These are phyloP conservation scores for Aquilaria malaccensis DNA, from an alignment of 345 rosid genomes.

Conservation along the genomic window DNA sequence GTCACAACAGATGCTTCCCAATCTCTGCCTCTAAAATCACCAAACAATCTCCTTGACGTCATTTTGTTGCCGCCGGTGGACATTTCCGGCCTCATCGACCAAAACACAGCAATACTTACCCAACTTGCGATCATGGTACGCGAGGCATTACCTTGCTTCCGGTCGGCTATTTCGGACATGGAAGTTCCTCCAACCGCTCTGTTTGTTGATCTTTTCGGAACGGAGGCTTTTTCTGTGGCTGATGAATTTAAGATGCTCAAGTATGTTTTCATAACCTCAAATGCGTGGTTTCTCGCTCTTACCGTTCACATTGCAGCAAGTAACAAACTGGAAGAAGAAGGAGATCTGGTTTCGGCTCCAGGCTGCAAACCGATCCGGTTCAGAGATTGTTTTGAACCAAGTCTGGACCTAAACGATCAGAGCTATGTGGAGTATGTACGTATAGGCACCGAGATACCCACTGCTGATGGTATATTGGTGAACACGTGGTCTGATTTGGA, in stretches of 20 bases:
- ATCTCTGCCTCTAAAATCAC: slow-evolving; percentile 18
- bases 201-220: slow-evolving; percentile 47
- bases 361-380: slow-evolving; percentile 47
- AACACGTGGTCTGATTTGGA: slow-evolving; percentile 49
- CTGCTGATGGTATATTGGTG: slow-evolving; percentile 45
- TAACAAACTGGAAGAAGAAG: slow-evolving; percentile 19
- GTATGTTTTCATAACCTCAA: slow-evolving; percentile 37
- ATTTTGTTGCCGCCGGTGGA: slow-evolving; percentile 35
- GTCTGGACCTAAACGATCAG: slow-evolving; percentile 16
- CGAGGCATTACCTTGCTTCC: slow-evolving; percentile 32
- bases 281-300: slow-evolving; percentile 53
- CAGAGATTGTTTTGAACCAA: slow-evolving; percentile 32
- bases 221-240: slow-evolving; percentile 38
- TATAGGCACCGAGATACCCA: slow-evolving; percentile 22
- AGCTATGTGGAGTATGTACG: slow-evolving; percentile 11
- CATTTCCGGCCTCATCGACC: slow-evolving; percentile 20
- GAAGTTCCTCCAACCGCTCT: slow-evolving; percentile 33
- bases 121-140: slow-evolving; percentile 30
- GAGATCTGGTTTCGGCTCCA: slow-evolving; percentile 31
- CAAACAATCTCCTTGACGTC: slow-evolving; percentile 20
- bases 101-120: slow-evolving; percentile 22
- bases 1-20: slow-evolving; percentile 27
- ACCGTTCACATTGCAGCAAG: slow-evolving; percentile 30
- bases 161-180: slow-evolving; percentile 32
- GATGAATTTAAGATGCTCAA: slow-evolving; percentile 38